Evolutionary conservation across 352 stramenopile genomes (phyloP).

Genomic region (Plasmopara halstedii): DNA sequence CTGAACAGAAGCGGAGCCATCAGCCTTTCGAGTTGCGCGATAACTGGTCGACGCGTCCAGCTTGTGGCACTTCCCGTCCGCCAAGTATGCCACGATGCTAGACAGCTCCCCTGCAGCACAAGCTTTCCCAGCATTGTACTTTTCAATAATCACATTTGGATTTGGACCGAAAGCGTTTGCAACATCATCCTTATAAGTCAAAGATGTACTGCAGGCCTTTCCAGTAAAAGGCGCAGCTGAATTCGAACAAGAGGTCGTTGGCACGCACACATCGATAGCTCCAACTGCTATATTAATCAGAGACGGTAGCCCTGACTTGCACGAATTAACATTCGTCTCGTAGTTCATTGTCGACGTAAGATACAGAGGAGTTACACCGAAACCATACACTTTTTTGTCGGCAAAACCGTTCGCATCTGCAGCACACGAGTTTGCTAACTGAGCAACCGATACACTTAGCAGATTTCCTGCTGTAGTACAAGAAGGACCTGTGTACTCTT

Average conservation of each 20-base stretch:
- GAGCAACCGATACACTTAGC: not conserved
- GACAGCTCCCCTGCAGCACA: constrained; percentile 1
- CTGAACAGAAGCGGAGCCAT: not conserved
- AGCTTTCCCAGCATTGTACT: not conserved
- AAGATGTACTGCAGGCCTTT: not conserved
- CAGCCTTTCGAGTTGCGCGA: not conserved
- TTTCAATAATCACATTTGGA: constrained; percentile 3
- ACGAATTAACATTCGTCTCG: not conserved
- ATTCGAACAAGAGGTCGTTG: not conserved
- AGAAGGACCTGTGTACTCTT: not conserved
- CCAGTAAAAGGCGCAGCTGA: not conserved
- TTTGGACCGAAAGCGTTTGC: not conserved
- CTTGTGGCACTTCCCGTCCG: constrained; percentile 11
- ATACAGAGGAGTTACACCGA: not conserved
- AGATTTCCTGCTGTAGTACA: not conserved
- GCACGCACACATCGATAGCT: not conserved
- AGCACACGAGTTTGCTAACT: not conserved
- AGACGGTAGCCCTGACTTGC: not conserved
- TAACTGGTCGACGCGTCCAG: not conserved
- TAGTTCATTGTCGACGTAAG: not conserved
- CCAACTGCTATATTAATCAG: not conserved
- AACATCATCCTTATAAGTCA: not conserved
- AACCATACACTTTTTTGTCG: constrained; percentile 4
- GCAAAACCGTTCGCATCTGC: not conserved
- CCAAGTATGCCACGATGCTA: constrained; percentile 1